Evolutionary conservation across 2,329 filamentous ascomycete species (phyloP), one percentile per base, ranked within the genome.

Genomic region (Boeremia lycopersici): DNA sequence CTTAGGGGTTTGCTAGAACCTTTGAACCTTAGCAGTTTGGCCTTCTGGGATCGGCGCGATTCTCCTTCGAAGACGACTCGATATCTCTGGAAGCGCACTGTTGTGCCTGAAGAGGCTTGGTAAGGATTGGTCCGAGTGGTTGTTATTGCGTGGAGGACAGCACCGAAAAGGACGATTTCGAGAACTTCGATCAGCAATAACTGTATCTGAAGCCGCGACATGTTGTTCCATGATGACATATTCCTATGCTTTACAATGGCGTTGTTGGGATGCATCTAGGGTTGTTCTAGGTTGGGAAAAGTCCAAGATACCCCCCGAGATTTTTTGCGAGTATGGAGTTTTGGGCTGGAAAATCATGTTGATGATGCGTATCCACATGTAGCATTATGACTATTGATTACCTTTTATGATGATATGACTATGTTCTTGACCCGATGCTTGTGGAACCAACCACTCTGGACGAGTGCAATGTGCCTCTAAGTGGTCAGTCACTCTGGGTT

Each of bases 281-380:
- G 47, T 51, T 55, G 52, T 59, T 59, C 28, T 43, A 38, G 44
- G 26, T 26, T 44, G 23, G 53, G 45, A 59, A 59, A 56, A 49
- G 52, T 59, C 48, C 39, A 53, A 49, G 56, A 59, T 59, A 59
- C 56, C 56, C 53, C 42, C 36, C 33, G 33, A 29, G 48, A 31
- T 26, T 36, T 42, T 12, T 38, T 44, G 53, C 38, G 39, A 48
- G 40, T 25, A 29, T 43, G 43, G 38, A 48, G 48, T 48, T 48
- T 48, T 47, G 41, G 36, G 19, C 35, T 34, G 28, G 17, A n/a
- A 29, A 30, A n/a, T 42, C 28, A 39, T 49, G 38, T 54, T 44
- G 44, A 39, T 15, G 41, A 25, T 28, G 28, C 19, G 4, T 52
- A 8, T 12, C 29, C 13, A n/a, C 15, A 23, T 44, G 33, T 51